Conservation (phyloP, 2,329 filamentous ascomycete species). For the Thyridium curvatum region DNA sequence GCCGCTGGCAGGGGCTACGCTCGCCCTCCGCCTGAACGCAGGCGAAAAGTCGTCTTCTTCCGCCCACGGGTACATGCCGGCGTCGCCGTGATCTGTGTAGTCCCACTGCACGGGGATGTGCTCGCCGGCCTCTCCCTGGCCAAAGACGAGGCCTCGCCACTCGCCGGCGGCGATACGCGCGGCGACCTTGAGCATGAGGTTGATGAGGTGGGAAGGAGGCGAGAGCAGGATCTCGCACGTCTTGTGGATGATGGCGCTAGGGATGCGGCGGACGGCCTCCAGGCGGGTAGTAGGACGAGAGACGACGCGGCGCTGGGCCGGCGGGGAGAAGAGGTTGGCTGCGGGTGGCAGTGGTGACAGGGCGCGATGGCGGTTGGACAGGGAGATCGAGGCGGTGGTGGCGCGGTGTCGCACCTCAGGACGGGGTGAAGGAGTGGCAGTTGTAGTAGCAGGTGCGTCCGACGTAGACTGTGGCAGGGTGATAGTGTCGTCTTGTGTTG, state of each 20-base stretch:
- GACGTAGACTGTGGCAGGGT: slow-evolving; percentile 6
- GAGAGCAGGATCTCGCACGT: slow-evolving; percentile 71
- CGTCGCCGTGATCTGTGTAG: slow-evolving; percentile 50
- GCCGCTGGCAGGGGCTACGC: no score
- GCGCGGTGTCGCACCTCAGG: slow-evolving; percentile 45
- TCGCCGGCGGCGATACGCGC: slow-evolving; percentile 63
- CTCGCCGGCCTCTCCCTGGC: slow-evolving; percentile 46
- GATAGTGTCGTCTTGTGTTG: neutral
- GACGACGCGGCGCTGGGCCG: slow-evolving; percentile 11
- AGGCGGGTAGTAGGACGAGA: slow-evolving; percentile 28
- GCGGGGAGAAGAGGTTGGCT: slow-evolving; percentile 57
- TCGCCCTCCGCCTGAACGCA: no score
- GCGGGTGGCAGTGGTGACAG: slow-evolving; percentile 63
- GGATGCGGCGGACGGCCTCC: slow-evolving; percentile 43
- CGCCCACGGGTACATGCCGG: slow-evolving; percentile 16
- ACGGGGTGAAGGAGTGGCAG: slow-evolving; percentile 24
- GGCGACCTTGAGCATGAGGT: slow-evolving; percentile 75
- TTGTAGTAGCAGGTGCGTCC: slow-evolving; percentile 11
- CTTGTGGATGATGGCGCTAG: slow-evolving; percentile 65
- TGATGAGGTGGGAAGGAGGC: slow-evolving; percentile 72
- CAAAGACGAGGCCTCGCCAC: slow-evolving; percentile 55
- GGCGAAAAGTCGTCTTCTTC: no score
- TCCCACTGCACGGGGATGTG: slow-evolving; percentile 55
- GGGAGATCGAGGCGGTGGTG: slow-evolving; percentile 42
- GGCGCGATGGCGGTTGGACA: slow-evolving; percentile 40